Base-by-base conservation (phyloP, 140 eudicot genomes). In the Stevia rebaudiana region DNA sequence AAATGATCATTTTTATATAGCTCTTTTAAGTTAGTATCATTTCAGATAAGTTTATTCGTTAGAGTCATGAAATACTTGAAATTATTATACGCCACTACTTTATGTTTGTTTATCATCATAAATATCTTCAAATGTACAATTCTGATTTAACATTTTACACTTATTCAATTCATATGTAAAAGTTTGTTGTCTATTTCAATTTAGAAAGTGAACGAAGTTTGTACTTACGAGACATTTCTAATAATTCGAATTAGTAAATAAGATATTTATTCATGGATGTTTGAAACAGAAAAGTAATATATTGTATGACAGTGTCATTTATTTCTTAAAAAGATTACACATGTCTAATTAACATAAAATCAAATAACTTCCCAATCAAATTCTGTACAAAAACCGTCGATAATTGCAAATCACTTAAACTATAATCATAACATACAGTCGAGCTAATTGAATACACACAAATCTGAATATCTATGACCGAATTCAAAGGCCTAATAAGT, bases 341-440 rank as follows among this genome's bases (percentile, higher is more conserved):
- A 8, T 58, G 22, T 57, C 35, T 70, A 22, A n/a, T n/a, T n/a
- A n/a, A 47, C 51, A 63, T 51, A 52, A n/a, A 39, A 48, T 17
- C 18, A 51, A 48, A 50, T 63, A 40, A 62, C 36, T 21, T 72
- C 12, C 44, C 63, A 28, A 41, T 25, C 37, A 37, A 68, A 68
- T 23, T 68, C 39, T 71, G 16, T 54, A 63, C 71, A 64, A 22
- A 36, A 67, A 21, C 3, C 0, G 11, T 19, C 11, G 5, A 11
- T 56, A 55, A 30, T 40, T 3, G 47, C 52, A 13, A 42, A 63
- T 28, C 19, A 63, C 52, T 18, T 61, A 28, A 63, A 63, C 78
- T 73, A 73, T 15, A 73, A 56, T 65, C 25, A 73, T 47, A 65
- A 33, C 52, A 65, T 65, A 64, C 28, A 50, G 61, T 57, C 9